These are phyloP conservation scores for Agaricus sinodeliciosus DNA, from an alignment of 768 basidiomycete species.

Conservation along the genomic window DNA sequence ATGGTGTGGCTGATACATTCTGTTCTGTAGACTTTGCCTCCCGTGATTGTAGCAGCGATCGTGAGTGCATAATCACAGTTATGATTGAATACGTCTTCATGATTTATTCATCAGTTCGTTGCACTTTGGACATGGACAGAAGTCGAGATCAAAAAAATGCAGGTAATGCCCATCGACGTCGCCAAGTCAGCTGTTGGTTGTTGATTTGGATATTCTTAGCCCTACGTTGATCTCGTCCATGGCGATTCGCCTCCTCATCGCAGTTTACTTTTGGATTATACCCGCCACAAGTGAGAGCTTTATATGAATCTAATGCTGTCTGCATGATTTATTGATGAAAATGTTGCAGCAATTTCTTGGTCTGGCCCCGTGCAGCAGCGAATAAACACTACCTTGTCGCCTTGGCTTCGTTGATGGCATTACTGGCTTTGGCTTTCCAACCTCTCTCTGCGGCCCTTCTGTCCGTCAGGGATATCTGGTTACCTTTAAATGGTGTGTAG, in stretches of 20 bases:
- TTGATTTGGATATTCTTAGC: constrained; percentile 22
- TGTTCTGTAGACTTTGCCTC: constrained; percentile 40
- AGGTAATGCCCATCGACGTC: constrained; percentile 24
- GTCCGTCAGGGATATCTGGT: constrained; percentile 39
- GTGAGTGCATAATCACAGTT: constrained; percentile 19
- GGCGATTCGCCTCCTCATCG: constrained; percentile 47
- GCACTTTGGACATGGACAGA: constrained; percentile 54
- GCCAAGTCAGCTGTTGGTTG: background rate
- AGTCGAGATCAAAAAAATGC: constrained; percentile 51
- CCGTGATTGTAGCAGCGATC: constrained; percentile 42
- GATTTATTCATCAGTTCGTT: constrained; percentile 25
- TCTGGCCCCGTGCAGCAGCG: constrained; percentile 37
- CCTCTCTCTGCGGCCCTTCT: constrained; percentile 48
- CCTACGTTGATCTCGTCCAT: constrained; percentile 51
- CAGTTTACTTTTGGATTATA: constrained; percentile 50
- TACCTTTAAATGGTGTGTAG: constrained; percentile 31
- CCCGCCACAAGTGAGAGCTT: constrained; percentile 36
- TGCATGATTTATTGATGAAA: background rate
- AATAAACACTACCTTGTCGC: constrained; percentile 49
- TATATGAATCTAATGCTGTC: background rate
- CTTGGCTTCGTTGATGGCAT: constrained; percentile 39
- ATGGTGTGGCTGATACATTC: background rate
- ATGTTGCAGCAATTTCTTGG: constrained; percentile 34
- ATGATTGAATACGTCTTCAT: background rate
- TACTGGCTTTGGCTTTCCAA: constrained; percentile 42